Evolutionary conservation across 192 early-diverging fungal genomes (phyloP), one percentile per base, ranked within the genome.

Genomic region (Entomortierella chlamydospora): DNA sequence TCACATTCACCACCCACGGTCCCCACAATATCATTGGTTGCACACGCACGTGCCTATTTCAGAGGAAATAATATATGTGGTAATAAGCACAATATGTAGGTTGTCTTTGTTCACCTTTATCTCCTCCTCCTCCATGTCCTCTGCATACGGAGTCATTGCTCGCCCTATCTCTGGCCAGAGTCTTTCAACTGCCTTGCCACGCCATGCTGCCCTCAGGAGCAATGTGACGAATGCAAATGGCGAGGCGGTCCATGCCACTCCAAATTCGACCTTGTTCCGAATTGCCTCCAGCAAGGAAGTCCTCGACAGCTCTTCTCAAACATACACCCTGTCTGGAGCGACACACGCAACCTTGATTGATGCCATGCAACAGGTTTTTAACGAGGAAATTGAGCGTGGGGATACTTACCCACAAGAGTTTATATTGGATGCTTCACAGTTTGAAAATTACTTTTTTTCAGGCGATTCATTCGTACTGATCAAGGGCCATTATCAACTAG

Each of bases 351-450:
- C 68, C 20, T 30, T 85, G 18, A 57, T 90, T 28, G 34, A 60
- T 20, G 61, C 70, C 52, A 79, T 91, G 53, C 84, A 85, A 23
- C 25, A 64, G 18, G 59, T 93, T 20, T 87, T 94, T 61, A 94
- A 93, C 59, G 55, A 62, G 4, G 90, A 91, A 54, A 87, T 94
- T 29, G 81, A 83, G 29, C 69, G 69, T n/a, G 93, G 93, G 17
- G 87, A 87, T 45, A 92, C 91, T 17, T 94, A 94, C 58, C 92
- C 93, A 20, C 89, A 91, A 61, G 91, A 91, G 73, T 68, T 76
- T 49, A 17, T 28, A 18, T 52, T 90, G 49, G 66, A 70, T 42
- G 47, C 57, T 15, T 57, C 72, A 15, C 81, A 72, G 31, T 92
- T 91, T 61, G 63, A 67, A 10, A 77, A 71, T 54, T 88, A 87